Percentiles rank a stretch among this genome's conserved stretches.
phyloP scores from a whole-genome alignment of 495 filamentous ascomycete genomes.

The Penicillium arizonense region DNA sequence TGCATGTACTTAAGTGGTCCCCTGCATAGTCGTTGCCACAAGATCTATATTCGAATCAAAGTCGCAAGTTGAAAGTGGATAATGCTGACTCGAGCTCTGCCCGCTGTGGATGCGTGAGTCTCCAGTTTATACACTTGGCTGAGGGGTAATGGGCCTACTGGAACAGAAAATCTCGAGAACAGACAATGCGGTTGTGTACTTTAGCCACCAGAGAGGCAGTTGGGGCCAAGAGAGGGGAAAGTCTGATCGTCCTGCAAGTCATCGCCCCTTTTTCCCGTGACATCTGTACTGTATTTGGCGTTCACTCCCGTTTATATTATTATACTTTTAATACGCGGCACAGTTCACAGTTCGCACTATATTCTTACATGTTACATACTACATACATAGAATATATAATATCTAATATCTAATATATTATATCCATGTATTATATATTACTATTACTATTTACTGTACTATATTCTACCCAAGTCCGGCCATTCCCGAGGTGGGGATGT shows the following conservation, averaged over 20 bases:
- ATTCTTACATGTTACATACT: too few relatives aligned
- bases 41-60: constrained; percentile 11
- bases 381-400: too few relatives aligned
- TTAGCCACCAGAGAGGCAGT: neutral
- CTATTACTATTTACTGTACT: too few relatives aligned
- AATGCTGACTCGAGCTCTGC: constrained; percentile 2
- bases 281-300: constrained; percentile 5
- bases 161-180: neutral
- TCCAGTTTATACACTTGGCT: neutral
- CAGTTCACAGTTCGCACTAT: too few relatives aligned
- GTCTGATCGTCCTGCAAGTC: constrained; percentile 32
- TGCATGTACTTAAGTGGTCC: constrained; percentile 8
- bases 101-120: neutral
- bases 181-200: constrained; percentile 2
- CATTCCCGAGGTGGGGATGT: constrained; percentile 14
- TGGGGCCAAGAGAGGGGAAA: constrained; percentile 12
- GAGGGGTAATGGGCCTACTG: neutral
- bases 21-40: constrained; percentile 25
- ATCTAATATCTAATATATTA: too few relatives aligned
- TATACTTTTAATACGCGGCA: neutral
- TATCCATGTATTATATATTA: too few relatives aligned
- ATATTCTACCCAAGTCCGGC: neutral
- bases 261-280: constrained; percentile 19
- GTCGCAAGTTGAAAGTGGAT: neutral
- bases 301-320: constrained; percentile 1